A percentile compares a stretch with the other conserved stretches of the same genome.
phyloP scores from a whole-genome alignment of 148 eudicot species.

The Nyssa sinensis region DNA sequence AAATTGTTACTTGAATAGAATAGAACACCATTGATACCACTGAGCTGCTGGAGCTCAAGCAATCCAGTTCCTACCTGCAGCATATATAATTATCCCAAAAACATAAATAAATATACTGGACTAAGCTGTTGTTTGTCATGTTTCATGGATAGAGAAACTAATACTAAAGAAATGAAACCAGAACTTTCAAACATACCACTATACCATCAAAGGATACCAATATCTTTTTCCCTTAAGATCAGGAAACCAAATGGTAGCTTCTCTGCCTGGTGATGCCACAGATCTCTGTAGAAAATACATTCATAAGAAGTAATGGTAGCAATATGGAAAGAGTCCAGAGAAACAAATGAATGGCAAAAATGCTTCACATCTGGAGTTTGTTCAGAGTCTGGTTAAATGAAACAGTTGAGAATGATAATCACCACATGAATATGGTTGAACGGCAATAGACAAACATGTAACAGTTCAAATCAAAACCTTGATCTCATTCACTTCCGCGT shows the following conservation, averaged over 20 bases:
- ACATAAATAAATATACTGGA: neutral
- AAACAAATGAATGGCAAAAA: neutral
- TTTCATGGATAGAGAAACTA: conserved; percentile 2
- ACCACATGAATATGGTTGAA: neutral
- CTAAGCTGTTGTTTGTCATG: neutral
- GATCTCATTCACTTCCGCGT: conserved; percentile 48
- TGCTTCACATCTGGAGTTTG: neutral
- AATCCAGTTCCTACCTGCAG: conserved; percentile 77
- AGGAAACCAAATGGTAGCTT: conserved; percentile 53
- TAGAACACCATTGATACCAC: conserved; percentile 81
- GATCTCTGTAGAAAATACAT: conserved; percentile 50
- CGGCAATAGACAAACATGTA: neutral
- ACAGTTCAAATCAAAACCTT: conserved; percentile 36
- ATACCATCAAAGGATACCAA: conserved; percentile 90
- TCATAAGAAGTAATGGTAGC: neutral
- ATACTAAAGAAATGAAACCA: conserved; percentile 11
- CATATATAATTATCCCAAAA: conserved; percentile 1
- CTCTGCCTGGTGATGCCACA: conserved; percentile 62
- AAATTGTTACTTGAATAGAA: conserved; percentile 84
- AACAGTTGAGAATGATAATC: neutral
- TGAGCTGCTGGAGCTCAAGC: conserved; percentile 82
- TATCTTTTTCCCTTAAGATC: conserved; percentile 63
- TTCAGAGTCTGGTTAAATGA: neutral
- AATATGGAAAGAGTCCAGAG: neutral
- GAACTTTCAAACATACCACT: conserved; percentile 16